Evolutionary conservation across 164 flowering plant genomes (phyloP).

Genomic region (Magnolia sinica): DNA sequence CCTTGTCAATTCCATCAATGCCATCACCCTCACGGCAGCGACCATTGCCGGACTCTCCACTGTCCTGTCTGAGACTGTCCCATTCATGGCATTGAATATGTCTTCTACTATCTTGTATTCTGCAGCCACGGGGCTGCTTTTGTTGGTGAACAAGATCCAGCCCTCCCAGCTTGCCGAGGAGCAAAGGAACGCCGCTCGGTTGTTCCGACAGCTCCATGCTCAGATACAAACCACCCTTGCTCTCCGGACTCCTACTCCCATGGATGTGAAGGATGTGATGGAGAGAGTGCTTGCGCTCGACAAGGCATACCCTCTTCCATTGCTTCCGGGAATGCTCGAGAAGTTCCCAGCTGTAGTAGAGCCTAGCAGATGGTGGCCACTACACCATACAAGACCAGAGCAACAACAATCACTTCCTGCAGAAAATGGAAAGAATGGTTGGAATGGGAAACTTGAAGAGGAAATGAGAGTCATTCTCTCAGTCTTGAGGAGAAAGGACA

Average conservation of each 20-base stretch:
- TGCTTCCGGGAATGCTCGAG: constrained; percentile 45
- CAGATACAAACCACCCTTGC: constrained; percentile 39
- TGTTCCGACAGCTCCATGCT: constrained; percentile 49
- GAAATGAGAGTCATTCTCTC: constrained; percentile 29
- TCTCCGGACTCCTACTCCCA: constrained; percentile 16
- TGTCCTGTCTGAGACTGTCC: constrained; percentile 44
- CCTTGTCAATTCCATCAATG: constrained; percentile 37
- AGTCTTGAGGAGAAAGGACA: constrained; percentile 31
- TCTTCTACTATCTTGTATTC: constrained; percentile 42
- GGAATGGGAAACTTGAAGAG: constrained; percentile 34
- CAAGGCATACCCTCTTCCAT: constrained; percentile 51
- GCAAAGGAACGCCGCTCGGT: constrained; percentile 57
- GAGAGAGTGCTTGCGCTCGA: constrained; percentile 48
- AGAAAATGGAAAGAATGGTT: constrained; percentile 29
- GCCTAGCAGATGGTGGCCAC: constrained; percentile 46
- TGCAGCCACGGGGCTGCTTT: constrained; percentile 54
- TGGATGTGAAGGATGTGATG: constrained; percentile 30
- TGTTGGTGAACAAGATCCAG: constrained; percentile 64
- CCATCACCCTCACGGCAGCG: constrained; percentile 43
- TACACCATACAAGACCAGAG: neutral
- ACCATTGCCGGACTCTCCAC: constrained; percentile 51
- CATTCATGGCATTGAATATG: constrained; percentile 35
- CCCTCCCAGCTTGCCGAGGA: constrained; percentile 83
- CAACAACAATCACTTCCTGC: neutral
- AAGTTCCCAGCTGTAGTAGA: constrained; percentile 45